Evolutionary conservation across 306 rosid species (phyloP).

Genomic region (Lagenaria siceraria): DNA sequence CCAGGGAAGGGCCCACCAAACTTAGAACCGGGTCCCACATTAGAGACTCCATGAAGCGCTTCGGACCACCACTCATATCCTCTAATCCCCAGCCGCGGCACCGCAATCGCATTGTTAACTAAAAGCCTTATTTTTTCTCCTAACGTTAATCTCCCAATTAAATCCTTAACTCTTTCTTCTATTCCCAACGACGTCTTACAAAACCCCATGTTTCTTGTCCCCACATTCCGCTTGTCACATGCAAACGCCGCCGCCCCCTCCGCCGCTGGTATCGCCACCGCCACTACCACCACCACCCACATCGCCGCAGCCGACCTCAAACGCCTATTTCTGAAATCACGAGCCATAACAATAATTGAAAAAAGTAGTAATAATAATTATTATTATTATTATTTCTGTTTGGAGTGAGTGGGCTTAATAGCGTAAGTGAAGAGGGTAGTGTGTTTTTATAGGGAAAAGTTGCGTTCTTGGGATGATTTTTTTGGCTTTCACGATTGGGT

Average conservation of each 20-base stretch:
- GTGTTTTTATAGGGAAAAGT: background rate
- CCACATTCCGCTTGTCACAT: conserved; percentile 53
- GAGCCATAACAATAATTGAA: background rate
- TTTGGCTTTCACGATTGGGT: background rate
- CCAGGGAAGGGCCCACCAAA: conserved; percentile 68
- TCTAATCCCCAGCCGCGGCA: conserved; percentile 67
- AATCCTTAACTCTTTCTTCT: conserved; percentile 52
- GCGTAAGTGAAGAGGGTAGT: background rate
- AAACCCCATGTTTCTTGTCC: conserved; percentile 42
- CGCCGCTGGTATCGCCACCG: background rate
- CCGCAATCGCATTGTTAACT: conserved; percentile 63
- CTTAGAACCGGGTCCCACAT: conserved; percentile 80
- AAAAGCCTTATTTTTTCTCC: conserved; percentile 59
- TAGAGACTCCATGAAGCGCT: conserved; percentile 80
- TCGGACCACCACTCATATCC: conserved; percentile 91
- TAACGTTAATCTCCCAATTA: conserved; percentile 63
- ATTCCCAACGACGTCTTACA: conserved; percentile 28
- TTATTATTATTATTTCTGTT: background rate
- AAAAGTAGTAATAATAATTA: background rate
- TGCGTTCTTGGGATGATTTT: background rate
- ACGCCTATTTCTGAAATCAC: background rate
- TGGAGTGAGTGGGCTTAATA: background rate
- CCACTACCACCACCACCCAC: background rate
- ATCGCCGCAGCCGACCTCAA: background rate
- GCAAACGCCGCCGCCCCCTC: conserved; percentile 37